Evolutionary conservation across 768 basidiomycete genomes (phyloP).

Genomic region (Dioszegia aurantiaca): DNA sequence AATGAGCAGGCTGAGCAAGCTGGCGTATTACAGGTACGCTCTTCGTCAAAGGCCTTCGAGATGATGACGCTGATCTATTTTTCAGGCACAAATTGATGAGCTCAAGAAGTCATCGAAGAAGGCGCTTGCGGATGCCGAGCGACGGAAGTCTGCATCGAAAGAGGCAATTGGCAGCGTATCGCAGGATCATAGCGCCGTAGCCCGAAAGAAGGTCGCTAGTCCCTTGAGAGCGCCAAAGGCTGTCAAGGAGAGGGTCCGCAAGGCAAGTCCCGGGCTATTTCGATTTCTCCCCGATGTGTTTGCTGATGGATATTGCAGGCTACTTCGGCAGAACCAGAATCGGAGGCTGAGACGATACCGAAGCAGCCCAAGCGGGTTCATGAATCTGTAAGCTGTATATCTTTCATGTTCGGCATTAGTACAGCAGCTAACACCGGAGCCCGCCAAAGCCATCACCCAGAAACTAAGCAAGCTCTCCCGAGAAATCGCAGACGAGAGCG

Average conservation of each 20-base stretch:
- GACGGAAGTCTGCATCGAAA: background rate
- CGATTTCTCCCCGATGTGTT: too few relatives aligned
- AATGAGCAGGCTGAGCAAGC: constrained; percentile 26
- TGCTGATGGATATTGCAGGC: background rate
- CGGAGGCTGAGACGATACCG: constrained; percentile 11
- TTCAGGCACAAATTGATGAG: background rate
- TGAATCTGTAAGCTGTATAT: background rate
- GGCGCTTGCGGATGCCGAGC: background rate
- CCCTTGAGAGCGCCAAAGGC: constrained; percentile 4
- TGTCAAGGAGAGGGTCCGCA: constrained; percentile 8
- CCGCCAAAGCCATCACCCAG: constrained; percentile 12
- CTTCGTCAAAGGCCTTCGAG: too few relatives aligned
- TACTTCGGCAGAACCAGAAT: constrained; percentile 8
- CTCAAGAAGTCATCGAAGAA: constrained; percentile 4
- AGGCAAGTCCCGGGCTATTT: too few relatives aligned
- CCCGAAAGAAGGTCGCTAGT: background rate
- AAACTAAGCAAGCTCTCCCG: constrained; percentile 13
- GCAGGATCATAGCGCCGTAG: background rate
- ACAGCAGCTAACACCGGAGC: background rate
- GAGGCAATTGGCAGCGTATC: background rate
- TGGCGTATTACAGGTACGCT: constrained; percentile 29
- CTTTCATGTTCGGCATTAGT: background rate
- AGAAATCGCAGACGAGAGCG: constrained; percentile 7
- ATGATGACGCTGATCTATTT: too few relatives aligned
- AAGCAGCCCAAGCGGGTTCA: constrained; percentile 13